These are phyloP conservation scores for Cyclocybe cylindracea DNA, from an alignment of 768 basidiomycete species.

Conservation along the genomic window DNA sequence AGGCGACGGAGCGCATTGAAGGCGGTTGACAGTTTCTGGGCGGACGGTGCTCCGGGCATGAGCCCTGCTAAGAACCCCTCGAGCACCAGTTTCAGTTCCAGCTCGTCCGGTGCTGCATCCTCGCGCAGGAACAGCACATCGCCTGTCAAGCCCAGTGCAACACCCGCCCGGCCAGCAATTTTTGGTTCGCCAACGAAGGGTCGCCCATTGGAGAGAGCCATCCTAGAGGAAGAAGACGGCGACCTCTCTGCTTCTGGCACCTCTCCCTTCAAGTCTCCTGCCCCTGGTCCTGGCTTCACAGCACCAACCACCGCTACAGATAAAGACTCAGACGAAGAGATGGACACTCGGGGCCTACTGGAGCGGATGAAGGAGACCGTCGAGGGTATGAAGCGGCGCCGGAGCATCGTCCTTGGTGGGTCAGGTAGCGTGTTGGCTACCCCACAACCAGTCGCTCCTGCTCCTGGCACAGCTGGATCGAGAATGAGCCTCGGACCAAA, in stretches of 20 bases:
- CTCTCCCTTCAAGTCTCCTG: too few species aligned
- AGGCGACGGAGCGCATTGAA: conserved; percentile 59
- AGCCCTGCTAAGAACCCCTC: conserved; percentile 26
- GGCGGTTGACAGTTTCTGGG: conserved; percentile 47
- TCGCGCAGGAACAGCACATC: conserved; percentile 2
- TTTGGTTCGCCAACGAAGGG: conserved; percentile 20
- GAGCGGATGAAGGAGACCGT: conserved; percentile 52
- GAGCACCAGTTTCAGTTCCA: conserved; percentile 8
- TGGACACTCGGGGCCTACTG: conserved; percentile 42
- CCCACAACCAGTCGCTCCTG: too few species aligned
- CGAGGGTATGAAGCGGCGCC: conserved; percentile 46
- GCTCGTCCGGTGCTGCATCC: neutral
- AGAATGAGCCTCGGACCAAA: too few species aligned
- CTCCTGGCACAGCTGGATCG: too few species aligned
- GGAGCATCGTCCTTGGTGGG: conserved; percentile 28
- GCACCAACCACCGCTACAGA: neutral
- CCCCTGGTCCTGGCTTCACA: neutral
- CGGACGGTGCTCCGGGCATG: conserved; percentile 56
- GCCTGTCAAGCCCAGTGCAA: conserved; percentile 14
- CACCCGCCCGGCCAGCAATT: conserved; percentile 1
- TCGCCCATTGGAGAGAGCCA: conserved; percentile 12
- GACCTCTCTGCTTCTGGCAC: too few species aligned
- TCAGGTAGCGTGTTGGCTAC: too few species aligned
- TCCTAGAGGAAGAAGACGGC: conserved; percentile 14
- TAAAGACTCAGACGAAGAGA: conserved; percentile 32